Percentiles rank a stretch among this genome's conserved stretches.
phyloP scores from a whole-genome alignment of 331 rosid genomes.

The Dryas integrifolia region DNA sequence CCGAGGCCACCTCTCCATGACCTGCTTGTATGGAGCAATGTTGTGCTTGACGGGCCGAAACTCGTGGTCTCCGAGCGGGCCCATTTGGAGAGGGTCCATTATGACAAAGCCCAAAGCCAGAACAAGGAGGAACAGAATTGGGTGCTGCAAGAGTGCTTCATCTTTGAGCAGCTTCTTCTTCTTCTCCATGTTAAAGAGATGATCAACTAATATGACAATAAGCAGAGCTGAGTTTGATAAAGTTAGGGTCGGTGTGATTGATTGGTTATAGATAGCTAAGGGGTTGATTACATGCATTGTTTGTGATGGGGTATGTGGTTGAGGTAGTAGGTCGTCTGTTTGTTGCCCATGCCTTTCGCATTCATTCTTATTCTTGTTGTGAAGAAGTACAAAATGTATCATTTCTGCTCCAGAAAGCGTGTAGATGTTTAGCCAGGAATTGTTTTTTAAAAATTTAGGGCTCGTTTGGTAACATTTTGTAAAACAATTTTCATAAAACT shows the following conservation, averaged over 20 bases:
- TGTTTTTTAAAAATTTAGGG: no score
- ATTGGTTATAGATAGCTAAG: not conserved
- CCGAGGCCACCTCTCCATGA: slow-evolving; percentile 76
- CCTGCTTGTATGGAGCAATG: slow-evolving; percentile 78
- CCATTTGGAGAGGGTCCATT: slow-evolving; percentile 82
- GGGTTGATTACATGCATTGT: slow-evolving; percentile 11
- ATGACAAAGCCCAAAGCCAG: slow-evolving; percentile 53
- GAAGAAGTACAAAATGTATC: no score
- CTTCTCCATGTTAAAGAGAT: slow-evolving; percentile 58
- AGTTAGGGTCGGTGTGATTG: not conserved
- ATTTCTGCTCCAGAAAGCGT: no score
- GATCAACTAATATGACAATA: no score
- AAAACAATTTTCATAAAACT: no score
- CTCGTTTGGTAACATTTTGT: no score
- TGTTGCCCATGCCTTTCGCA: slow-evolving; percentile 15
- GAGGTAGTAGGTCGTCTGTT: not conserved
- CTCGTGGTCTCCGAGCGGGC: slow-evolving; percentile 63
- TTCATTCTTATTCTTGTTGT: slow-evolving; percentile 23
- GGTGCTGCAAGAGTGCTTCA: slow-evolving; percentile 71
- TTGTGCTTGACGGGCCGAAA: slow-evolving; percentile 74
- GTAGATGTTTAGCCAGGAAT: no score
- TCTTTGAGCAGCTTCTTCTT: slow-evolving; percentile 40
- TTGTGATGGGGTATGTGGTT: not conserved
- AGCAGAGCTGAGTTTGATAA: not conserved
- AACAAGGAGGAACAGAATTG: slow-evolving; percentile 48